Evolutionary conservation across 1,284 basidiomycete species (phyloP).

Genomic region (Phylloporus sp.): DNA sequence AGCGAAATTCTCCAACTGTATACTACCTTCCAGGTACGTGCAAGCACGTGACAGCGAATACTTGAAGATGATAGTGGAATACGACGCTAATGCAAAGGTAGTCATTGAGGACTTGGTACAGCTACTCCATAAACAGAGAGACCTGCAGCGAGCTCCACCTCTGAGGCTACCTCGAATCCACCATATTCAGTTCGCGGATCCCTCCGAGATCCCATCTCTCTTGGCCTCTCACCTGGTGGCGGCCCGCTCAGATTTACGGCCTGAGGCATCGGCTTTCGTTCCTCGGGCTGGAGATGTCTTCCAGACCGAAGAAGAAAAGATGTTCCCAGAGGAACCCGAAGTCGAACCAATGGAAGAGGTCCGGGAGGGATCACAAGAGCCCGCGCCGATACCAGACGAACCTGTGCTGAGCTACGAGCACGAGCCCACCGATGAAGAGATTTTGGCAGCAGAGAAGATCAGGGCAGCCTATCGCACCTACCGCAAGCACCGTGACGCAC

Average conservation of each 20-base stretch:
- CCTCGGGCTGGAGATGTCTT: neutral
- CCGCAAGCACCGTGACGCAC: conserved; percentile 24
- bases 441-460: conserved; percentile 20
- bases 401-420: conserved; percentile 17
- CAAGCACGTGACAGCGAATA: conserved; percentile 9
- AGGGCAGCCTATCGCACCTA: conserved; percentile 28
- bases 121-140: conserved; percentile 22
- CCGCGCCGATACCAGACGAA: conserved; percentile 3
- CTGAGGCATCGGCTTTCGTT: conserved; percentile 20
- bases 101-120: conserved; percentile 30
- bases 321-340: conserved; percentile 9
- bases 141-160: neutral
- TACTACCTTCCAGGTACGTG: conserved; percentile 20
- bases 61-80: conserved; percentile 19
- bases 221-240: conserved; percentile 20
- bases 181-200: conserved; percentile 19
- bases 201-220: conserved; percentile 27
- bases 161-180: conserved; percentile 19
- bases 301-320: conserved; percentile 8
- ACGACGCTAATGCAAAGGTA: conserved; percentile 21
- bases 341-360: conserved; percentile 19
- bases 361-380: conserved; percentile 25
- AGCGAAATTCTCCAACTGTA: neutral
- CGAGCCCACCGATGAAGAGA: conserved; percentile 25
- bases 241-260: conserved; percentile 18